A percentile compares a stretch with the other conserved stretches of the same genome.
phyloP scores from a whole-genome alignment of 768 basidiomycete species.

The Serendipita vermifera region DNA sequence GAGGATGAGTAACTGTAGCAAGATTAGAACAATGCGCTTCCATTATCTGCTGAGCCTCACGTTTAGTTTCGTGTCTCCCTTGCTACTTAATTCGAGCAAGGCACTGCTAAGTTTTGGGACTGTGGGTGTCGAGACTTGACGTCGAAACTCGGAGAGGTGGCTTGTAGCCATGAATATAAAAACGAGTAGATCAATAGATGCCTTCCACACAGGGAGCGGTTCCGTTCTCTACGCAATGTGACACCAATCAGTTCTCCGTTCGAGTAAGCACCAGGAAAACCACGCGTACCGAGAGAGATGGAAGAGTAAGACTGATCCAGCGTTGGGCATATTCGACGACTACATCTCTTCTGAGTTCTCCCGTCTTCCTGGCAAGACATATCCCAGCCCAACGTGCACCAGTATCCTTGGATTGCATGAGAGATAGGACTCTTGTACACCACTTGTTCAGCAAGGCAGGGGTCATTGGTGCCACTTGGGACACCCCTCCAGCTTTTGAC shows the following conservation, averaged over 20 bases:
- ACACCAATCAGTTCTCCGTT: no score
- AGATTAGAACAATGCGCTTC: not conserved
- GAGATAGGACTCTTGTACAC: constrained; percentile 55
- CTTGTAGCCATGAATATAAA: constrained; percentile 46
- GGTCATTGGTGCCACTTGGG: constrained; percentile 36
- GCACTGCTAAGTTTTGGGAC: constrained; percentile 56
- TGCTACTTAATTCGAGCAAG: constrained; percentile 44
- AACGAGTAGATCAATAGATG: constrained; percentile 49
- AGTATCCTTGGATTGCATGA: constrained; percentile 66
- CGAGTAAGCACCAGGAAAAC: constrained; percentile 17
- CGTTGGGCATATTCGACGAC: constrained; percentile 60
- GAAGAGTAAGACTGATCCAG: constrained; percentile 55
- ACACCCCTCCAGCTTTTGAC: not conserved
- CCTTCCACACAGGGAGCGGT: constrained; percentile 43
- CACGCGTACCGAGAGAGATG: constrained; percentile 54
- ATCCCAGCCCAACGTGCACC: constrained; percentile 71
- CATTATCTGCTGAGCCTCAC: constrained; percentile 23
- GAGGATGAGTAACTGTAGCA: constrained; percentile 34
- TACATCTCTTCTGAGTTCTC: constrained; percentile 39
- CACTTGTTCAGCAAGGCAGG: constrained; percentile 63
- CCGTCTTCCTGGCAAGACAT: constrained; percentile 56
- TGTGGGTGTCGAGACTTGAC: constrained; percentile 60
- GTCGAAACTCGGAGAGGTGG: constrained; percentile 64
- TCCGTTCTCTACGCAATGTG: constrained; percentile 56
- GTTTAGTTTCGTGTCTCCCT: constrained; percentile 39